Evolutionary conservation across 2,329 filamentous ascomycete genomes (phyloP), one percentile per base, ranked within the genome.

Genomic region (Diaporthe humulicola): DNA sequence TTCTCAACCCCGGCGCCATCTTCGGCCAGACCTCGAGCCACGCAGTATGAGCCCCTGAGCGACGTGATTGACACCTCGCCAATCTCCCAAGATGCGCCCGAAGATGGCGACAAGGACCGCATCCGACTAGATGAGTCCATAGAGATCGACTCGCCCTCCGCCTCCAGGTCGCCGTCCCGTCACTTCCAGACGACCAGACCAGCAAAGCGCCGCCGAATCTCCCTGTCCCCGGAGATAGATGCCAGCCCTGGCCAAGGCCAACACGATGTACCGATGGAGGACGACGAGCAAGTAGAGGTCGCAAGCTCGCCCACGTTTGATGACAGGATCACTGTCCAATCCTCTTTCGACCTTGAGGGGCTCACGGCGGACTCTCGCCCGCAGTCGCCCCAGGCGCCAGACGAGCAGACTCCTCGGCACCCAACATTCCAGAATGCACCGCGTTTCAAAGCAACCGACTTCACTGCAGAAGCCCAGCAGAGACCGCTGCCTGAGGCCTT

Each of bases 171-270:
- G 4, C 70, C 57, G 6, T 45, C 67, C 36, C 58, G 58, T 4
- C 58, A 75, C 36, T 69, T 69, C 22, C 64, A 14, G 54, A 73
- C 30, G 73, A 73, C 0, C 77, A 78, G 64, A 52, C 79, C 79
- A 33, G 79, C 81, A 0, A 86, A 86, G 74, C 82, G 84, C n/a
- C 80, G 84, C 12, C 82, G 84, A 25, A 78, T 85, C 28, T 85
- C 83, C 12, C 78, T 82, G 54, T 81, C 80, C 12, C 79, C 81
- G 0, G 73, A 74, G 25, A 50, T 75, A 45, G 69, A 73, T 48
- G 30, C 61, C 30, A 66, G 40, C 8, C 30, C 45, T 17, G 56
- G 73, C 2, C 12, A 25, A 2, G 45, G 61, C 10, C 40, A 70
- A 28, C 28, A 22, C 36, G 42, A 74, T 45, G 76, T 79, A 61